A percentile compares a stretch with the other conserved stretches of the same genome.
phyloP scores from a whole-genome alignment of 371 early-diverging fungal species.

The Nematocida minor region DNA sequence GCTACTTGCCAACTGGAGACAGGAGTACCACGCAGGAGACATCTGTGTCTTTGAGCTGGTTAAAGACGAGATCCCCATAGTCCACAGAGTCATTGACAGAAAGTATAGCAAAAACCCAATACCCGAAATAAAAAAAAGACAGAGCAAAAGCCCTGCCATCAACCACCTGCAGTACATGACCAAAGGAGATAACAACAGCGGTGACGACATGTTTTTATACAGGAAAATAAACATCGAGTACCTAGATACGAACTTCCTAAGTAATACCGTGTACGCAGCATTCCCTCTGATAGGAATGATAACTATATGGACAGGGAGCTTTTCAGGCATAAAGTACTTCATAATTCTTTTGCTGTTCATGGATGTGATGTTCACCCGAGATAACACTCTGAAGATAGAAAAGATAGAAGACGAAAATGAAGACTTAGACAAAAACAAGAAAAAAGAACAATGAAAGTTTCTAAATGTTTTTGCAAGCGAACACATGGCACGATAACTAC shows the following conservation, averaged over 20 bases:
- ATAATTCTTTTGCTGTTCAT: slow-evolving; percentile 44
- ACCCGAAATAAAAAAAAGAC: too few species aligned
- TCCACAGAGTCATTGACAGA: slow-evolving; percentile 81
- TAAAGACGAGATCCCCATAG: slow-evolving; percentile 85
- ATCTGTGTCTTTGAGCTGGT: slow-evolving; percentile 87
- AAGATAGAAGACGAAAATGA: not conserved
- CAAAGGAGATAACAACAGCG: slow-evolving; percentile 93
- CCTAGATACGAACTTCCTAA: slow-evolving; percentile 55
- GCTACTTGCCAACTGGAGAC: slow-evolving; percentile 71
- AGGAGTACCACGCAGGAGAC: slow-evolving; percentile 73
- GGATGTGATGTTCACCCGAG: slow-evolving; percentile 52
- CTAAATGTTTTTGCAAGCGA: too few species aligned
- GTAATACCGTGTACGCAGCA: slow-evolving; percentile 56
- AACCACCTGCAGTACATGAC: slow-evolving; percentile 70
- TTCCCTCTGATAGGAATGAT: slow-evolving; percentile 85
- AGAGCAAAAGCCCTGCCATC: not conserved
- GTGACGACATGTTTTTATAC: slow-evolving; percentile 84
- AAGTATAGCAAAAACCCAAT: slow-evolving; percentile 7
- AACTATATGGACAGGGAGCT: slow-evolving; percentile 67
- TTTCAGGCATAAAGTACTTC: slow-evolving; percentile 55
- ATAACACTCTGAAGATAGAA: slow-evolving; percentile 13
- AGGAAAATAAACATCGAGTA: slow-evolving; percentile 74
- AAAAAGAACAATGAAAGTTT: not conserved
- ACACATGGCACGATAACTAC: too few species aligned
- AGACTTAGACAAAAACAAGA: not conserved